Evolutionary conservation across 768 basidiomycete species (phyloP).

Genomic region (Pisolithus tinctorius): DNA sequence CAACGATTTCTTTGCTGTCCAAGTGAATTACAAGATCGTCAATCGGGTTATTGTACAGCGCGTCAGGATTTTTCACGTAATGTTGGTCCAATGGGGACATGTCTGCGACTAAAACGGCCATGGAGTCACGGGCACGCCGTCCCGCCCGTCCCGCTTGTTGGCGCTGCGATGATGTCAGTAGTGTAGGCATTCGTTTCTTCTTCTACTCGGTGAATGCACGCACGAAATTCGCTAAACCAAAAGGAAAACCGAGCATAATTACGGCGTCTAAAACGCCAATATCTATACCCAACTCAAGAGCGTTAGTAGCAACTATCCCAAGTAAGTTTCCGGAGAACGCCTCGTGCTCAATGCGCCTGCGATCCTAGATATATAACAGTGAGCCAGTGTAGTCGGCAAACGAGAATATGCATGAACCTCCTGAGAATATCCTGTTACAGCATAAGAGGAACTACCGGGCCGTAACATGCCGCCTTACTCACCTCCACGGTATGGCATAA

Average conservation of each 20-base stretch:
- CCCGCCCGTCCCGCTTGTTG: slow-evolving; percentile 90
- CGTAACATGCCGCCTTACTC: slow-evolving; percentile 8
- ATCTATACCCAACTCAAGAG: slow-evolving; percentile 87
- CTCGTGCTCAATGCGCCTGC: slow-evolving; percentile 76
- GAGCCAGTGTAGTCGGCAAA: slow-evolving; percentile 1
- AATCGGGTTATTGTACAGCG: slow-evolving; percentile 58
- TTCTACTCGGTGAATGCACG: slow-evolving; percentile 15
- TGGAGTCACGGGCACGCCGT: slow-evolving; percentile 69
- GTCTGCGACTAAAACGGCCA: slow-evolving; percentile 70
- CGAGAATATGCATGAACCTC: slow-evolving; percentile 35
- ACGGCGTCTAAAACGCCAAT: slow-evolving; percentile 87
- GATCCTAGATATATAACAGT: slow-evolving; percentile 43
- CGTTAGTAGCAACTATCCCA: slow-evolving; percentile 86
- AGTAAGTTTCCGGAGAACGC: slow-evolving; percentile 81
- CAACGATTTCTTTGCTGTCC: slow-evolving; percentile 66
- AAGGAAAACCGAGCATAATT: slow-evolving; percentile 83
- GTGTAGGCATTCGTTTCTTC: background rate
- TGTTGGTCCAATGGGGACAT: slow-evolving; percentile 65
- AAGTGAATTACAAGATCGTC: slow-evolving; percentile 67
- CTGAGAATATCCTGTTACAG: slow-evolving; percentile 57
- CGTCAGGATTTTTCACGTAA: slow-evolving; percentile 61
- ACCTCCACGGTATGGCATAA: slow-evolving; percentile 85
- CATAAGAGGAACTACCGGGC: background rate
- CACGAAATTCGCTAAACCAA: slow-evolving; percentile 75
- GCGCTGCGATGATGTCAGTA: slow-evolving; percentile 36